Base-by-base conservation (phyloP, 805 yeast species). In the Schwanniomyces occidentalis region DNA sequence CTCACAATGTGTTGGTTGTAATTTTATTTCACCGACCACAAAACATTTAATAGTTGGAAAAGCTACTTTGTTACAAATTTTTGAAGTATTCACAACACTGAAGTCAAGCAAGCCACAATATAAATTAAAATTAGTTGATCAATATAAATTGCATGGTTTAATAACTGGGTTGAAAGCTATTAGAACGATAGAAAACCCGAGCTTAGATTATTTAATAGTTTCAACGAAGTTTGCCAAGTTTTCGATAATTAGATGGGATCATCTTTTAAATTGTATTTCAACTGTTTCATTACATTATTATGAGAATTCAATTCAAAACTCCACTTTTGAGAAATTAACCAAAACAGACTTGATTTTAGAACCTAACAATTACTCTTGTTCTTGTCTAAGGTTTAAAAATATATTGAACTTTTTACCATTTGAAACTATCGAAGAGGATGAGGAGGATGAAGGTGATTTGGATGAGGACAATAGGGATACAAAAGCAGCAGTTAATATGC, bases 201-300 rank as follows among this genome's bases (percentile, higher is more conserved):
- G 60, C 3, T 53, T 74, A 24, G 93, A 87, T 47, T 78, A 75
- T 41, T 46, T 93, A 21, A 57, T 83, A 2, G 63, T 91, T 3
- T 63, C 85, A 9, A 84, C 95, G 8, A 76, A 79, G 40, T 65
- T 65, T 33, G 96, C 96, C 19, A 91, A 91, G 54, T 50, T 89
- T 24, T 85, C 95, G 0, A 60, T 90, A 12, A 59, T 91, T 18
- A 71, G 72, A 36, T 93, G 95, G 86, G 82, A 88, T 49, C 56
- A 59, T 4, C 57, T 51, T 4, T 53, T 48, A n/a, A 69, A 77
- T 44, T 49, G 73, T 1, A 66, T 91, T n/a, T 66, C 73, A 16
- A 86, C 96, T 0, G 72, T 78, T 1, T 85, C 95, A 32, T 64
- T 93, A 33, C 99, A 93, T 61, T 88, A 76, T 54, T 93, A 90